Evolutionary conservation across 352 stramenopile species (phyloP).

Genomic region (Phytophthora megakarya): DNA sequence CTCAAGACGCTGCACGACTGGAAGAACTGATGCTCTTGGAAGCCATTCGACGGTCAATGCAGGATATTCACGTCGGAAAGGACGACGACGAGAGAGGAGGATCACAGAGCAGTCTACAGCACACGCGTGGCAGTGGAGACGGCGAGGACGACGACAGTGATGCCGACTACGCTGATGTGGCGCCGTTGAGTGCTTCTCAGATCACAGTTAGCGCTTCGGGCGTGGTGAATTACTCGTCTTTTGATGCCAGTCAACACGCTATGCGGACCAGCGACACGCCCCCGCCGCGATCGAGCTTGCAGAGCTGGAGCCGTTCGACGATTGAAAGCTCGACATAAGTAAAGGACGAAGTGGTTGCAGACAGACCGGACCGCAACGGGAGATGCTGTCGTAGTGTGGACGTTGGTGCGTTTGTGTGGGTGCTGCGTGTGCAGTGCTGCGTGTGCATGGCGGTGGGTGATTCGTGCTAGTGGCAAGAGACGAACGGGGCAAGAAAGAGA

Average conservation of each 20-base stretch:
- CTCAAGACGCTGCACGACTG: conserved; percentile 58
- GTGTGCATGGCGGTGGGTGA: conserved; percentile 18
- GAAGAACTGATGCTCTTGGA: conserved; percentile 87
- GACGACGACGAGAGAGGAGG: conserved; percentile 28
- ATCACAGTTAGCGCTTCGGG: conserved; percentile 35
- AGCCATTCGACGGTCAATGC: conserved; percentile 82
- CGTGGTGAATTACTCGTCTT: conserved; percentile 28
- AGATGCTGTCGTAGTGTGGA: conserved; percentile 20
- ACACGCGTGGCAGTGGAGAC: conserved; percentile 22
- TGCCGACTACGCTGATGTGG: conserved; percentile 38
- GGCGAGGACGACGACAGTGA: conserved; percentile 33
- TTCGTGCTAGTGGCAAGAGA: conserved; percentile 12
- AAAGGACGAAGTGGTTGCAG: conserved; percentile 24
- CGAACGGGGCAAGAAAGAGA: conserved; percentile 11
- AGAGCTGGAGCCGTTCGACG: conserved; percentile 38
- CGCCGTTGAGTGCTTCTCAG: conserved; percentile 37
- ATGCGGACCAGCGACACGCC: conserved; percentile 19
- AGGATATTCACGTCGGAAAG: conserved; percentile 55
- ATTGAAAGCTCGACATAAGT: conserved; percentile 22
- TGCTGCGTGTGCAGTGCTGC: too few species aligned
- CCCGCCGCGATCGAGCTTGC: conserved; percentile 19
- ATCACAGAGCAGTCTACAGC: conserved; percentile 31
- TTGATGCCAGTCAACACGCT: conserved; percentile 13
- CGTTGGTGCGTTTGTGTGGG: conserved; percentile 31
- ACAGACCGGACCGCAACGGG: conserved; percentile 3